Percentiles rank a stretch among this genome's conserved stretches.
phyloP scores from a whole-genome alignment of 805 yeast species.

The Candida golubevii region DNA sequence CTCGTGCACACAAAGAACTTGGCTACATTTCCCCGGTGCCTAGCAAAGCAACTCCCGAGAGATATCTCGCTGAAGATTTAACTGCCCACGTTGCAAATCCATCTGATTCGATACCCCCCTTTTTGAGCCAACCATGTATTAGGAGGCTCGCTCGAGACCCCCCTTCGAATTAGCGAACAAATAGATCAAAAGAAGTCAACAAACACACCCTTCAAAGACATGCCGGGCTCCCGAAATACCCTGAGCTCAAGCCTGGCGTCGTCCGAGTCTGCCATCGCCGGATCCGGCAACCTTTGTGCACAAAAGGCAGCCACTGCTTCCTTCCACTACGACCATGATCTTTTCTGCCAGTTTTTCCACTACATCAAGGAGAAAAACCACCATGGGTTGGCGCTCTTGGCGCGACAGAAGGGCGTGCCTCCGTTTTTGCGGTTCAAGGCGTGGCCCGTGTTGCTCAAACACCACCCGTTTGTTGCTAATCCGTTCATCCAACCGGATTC shows the following conservation, averaged over 20 bases:
- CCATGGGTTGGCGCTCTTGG: constrained; percentile 71
- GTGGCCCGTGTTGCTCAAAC: constrained; percentile 79
- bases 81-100: too few species aligned
- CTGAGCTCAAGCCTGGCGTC: constrained; percentile 7
- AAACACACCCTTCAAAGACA: too few species aligned
- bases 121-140: too few species aligned
- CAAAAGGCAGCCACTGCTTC: constrained; percentile 7
- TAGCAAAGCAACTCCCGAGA: too few species aligned
- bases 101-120: too few species aligned
- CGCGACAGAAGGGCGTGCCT: constrained; percentile 83
- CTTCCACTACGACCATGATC: constrained; percentile 39
- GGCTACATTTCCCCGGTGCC: too few species aligned
- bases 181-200: too few species aligned
- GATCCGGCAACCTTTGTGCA: constrained; percentile 6
- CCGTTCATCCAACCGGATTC: constrained; percentile 68
- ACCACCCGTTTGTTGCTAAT: constrained; percentile 78
- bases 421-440: constrained; percentile 70
- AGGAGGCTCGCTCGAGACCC: too few species aligned
- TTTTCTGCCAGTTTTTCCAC: constrained; percentile 51
- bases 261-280: constrained; percentile 4
- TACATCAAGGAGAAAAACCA: constrained; percentile 59
- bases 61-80: too few species aligned
- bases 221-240: constrained; percentile 1
- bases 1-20: too few species aligned
- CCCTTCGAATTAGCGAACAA: too few species aligned